Evolutionary conservation across 2,329 filamentous ascomycete genomes (phyloP), one percentile per base, ranked within the genome.

Genomic region (Aspergillus clavatus): DNA sequence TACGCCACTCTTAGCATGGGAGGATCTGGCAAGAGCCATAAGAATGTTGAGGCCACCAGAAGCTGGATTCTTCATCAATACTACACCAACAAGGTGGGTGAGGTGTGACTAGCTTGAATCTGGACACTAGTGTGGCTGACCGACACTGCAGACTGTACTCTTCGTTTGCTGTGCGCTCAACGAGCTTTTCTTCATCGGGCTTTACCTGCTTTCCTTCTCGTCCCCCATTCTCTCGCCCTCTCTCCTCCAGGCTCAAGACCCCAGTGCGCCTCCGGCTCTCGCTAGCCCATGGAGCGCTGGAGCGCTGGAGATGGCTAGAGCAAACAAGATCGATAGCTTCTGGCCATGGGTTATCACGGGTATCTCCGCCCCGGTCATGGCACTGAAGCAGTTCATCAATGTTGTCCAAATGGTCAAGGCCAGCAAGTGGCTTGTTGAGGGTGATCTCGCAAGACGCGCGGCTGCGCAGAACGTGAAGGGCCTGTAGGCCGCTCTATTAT

Each of bases 131-230:
- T 2, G 11, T 18, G 10, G 35, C 43, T 48, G 38, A 57, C 45
- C 10, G 19, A 37, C 8, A 18, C 14, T 10, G 35, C 56, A 96
- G 91, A 86, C 77, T 43, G 90, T 98, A 37, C 79, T 98, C 33
- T 98, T 98, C 73, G 71, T 88, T 51, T 87, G 89, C 71, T 98
- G 93, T 75, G 78, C 82, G 46, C 73, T 95, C 55, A 98, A 98
- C 69, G 93, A 98, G 72, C 73, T 90, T 54, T 98, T 96, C 79
- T 98, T 98, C 78, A 96, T 98, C 65, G 90, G 89, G 23, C 82
- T 98, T 51, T 98, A 98, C 74, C 86, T 98, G 43, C 84, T 98
- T 48, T 96, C 90, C 60, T 98, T 98, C 77, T 94, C 87, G 47
- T 95, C 88, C 46, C 91, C 91, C 2, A 80, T 83, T 28, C 81